These are phyloP conservation scores for Phytophthora tentaculata DNA, from an alignment of 352 stramenopile species.

Conservation along the genomic window DNA sequence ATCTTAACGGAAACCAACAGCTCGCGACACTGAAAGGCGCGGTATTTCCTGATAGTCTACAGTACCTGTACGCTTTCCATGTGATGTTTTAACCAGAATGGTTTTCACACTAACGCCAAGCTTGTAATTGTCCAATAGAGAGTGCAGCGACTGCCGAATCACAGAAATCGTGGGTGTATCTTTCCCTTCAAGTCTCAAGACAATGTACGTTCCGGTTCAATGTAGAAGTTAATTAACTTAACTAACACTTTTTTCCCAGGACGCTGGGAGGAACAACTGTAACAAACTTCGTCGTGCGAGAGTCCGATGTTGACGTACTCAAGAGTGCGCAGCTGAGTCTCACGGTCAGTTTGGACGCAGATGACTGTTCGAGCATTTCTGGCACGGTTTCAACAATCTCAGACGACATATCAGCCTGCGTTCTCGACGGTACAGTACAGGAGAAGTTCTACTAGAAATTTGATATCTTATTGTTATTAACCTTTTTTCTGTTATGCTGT, in stretches of 20 bases:
- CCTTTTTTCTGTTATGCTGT: background rate
- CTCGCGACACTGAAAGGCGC: slow-evolving; percentile 48
- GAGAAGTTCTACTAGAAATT: no score
- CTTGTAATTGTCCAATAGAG: slow-evolving; percentile 21
- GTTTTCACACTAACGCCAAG: slow-evolving; percentile 12
- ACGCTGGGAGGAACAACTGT: slow-evolving; percentile 33
- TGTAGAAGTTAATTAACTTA: no score
- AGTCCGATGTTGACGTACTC: slow-evolving; percentile 44
- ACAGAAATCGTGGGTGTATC: slow-evolving; percentile 33
- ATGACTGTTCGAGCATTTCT: slow-evolving; percentile 28
- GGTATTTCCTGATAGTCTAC: slow-evolving; percentile 50
- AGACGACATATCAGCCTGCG: slow-evolving; percentile 30
- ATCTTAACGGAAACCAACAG: slow-evolving; percentile 50
- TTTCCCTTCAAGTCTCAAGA: slow-evolving; percentile 43
- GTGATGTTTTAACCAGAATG: background rate
- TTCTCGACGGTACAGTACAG: slow-evolving; percentile 44
- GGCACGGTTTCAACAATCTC: slow-evolving; percentile 32
- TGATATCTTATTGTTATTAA: background rate
- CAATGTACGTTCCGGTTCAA: slow-evolving; percentile 48
- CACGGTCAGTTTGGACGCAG: slow-evolving; percentile 24
- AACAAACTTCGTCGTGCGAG: slow-evolving; percentile 40
- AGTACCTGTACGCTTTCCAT: slow-evolving; percentile 29
- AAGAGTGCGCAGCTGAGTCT: slow-evolving; percentile 35
- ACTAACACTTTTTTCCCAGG: slow-evolving; percentile 22
- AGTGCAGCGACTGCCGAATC: slow-evolving; percentile 39